These are phyloP conservation scores for Spizellomyces sp. DNA, from an alignment of 192 early-diverging fungal species.

Conservation along the genomic window DNA sequence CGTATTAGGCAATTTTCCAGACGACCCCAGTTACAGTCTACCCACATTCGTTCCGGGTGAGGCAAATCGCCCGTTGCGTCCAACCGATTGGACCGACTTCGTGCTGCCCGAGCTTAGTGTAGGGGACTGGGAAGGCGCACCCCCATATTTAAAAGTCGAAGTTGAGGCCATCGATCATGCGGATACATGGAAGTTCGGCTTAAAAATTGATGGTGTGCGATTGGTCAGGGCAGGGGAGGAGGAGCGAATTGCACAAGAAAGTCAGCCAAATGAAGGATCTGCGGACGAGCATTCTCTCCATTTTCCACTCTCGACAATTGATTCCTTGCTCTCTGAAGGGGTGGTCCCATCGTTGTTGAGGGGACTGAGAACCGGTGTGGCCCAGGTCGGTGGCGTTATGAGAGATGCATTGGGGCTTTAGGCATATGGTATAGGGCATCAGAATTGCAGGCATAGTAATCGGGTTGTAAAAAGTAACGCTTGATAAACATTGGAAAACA, in stretches of 20 bases:
- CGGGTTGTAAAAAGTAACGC: no score
- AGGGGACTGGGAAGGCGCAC: slow-evolving; percentile 3
- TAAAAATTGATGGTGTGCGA: slow-evolving; percentile 18
- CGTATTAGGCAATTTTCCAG: not conserved
- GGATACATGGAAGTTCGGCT: slow-evolving; percentile 10
- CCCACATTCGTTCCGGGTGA: not conserved
- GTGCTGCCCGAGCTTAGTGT: slow-evolving; percentile 15
- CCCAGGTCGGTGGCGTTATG: no score
- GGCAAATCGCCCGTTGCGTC: not conserved
- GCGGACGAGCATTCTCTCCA: no score
- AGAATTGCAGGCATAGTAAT: no score
- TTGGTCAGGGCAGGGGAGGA: slow-evolving; percentile 3
- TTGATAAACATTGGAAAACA: no score
- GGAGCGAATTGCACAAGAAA: not conserved
- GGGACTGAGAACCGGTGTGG: no score
- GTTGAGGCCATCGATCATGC: slow-evolving; percentile 22
- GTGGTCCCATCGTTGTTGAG: no score
- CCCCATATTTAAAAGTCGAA: slow-evolving; percentile 5
- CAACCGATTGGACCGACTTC: slow-evolving; percentile 13
- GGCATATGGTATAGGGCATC: no score
- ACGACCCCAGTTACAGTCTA: not conserved
- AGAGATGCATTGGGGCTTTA: no score
- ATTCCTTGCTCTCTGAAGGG: no score
- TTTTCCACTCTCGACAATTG: no score
- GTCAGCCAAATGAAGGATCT: not conserved